Base-by-base conservation (phyloP, 2,329 filamentous ascomycete genomes). In the Aspergillus phoenicis region DNA sequence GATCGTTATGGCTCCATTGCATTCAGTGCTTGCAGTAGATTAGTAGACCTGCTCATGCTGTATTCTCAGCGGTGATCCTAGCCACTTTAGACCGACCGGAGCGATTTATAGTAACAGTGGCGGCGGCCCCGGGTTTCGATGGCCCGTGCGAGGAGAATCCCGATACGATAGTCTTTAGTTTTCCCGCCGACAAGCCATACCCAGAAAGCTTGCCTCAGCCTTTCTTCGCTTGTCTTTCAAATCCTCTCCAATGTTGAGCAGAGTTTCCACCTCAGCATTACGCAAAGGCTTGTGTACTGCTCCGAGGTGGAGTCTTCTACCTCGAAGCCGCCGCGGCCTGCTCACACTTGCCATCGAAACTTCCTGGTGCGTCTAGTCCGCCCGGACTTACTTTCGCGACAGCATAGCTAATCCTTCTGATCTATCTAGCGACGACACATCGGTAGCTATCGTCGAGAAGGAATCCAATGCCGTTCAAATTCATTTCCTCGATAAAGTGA, bases 401-500 rank as follows among this genome's bases (percentile, higher is more conserved):
- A 51, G 33, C n/a, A 24, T 43, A 17, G 8, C 43, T 41, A 22
- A n/a, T 10, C 3, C 4, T 1, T 22, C 24, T 24, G 8, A 38
- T 41, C 13, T 11, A 45, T 24, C 13, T 30, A 82, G 94, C 82
- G 94, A 98, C 78, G 94, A 98, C 80, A 97, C 93, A 1, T 93
- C 90, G 60, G 93, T 97, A 20, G 90, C 94, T 30, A 78, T 98
- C 52, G 82, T 97, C 41, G 86, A 91, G 57, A 89, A 87, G 68
- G 69, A 76, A 30, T 64, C 59, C 10, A 39, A 38, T 5, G 47
- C 60, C 33, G 86, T 89, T 8, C 81, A 78, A 5, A 83, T 96
- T 2, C 87, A 90, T 68, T 96, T 92, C 80, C 89, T 97, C 73
- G 83, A 89, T 69, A 95, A 91, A 69, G 78, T 94, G 64, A 96